A percentile compares a stretch with the other conserved stretches of the same genome.
Evolutionary conservation across 2,329 filamentous ascomycete species (phyloP).

Genomic region (Aspergillus flavus): DNA sequence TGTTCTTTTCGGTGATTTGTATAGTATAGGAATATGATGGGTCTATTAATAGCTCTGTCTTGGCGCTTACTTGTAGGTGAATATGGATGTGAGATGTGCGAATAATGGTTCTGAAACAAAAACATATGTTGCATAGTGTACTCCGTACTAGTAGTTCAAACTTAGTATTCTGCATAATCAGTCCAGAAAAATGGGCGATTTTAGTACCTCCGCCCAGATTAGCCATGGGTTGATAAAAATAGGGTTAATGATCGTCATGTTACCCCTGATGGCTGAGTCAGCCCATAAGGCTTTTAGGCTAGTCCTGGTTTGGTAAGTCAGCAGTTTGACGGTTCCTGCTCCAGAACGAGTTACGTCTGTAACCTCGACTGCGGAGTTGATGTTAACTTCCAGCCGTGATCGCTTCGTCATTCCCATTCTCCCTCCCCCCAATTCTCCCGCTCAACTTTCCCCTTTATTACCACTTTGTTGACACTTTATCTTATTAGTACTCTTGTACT

Average conservation of each 20-base stretch:
- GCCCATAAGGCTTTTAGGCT: background rate
- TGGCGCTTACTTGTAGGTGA: background rate
- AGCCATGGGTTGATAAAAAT: background rate
- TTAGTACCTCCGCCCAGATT: background rate
- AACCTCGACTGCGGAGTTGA: background rate
- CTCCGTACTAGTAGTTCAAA: background rate
- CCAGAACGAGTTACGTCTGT: background rate
- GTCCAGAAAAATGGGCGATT: background rate
- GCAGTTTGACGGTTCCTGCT: background rate
- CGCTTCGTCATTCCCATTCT: background rate
- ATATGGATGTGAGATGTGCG: background rate
- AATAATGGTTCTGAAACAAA: background rate
- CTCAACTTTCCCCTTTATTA: background rate
- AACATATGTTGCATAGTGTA: background rate
- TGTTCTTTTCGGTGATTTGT: background rate
- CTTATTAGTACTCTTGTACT: background rate
- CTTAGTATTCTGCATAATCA: background rate
- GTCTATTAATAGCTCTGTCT: background rate
- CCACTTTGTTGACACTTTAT: background rate
- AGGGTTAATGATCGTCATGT: conserved; percentile 4
- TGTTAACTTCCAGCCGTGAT: background rate
- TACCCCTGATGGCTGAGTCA: conserved; percentile 6
- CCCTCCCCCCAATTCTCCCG: background rate
- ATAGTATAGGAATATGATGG: background rate
- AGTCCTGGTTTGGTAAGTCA: background rate